Base-by-base conservation (phyloP, 192 early-diverging fungal species). In the Coemansia sp. region DNA sequence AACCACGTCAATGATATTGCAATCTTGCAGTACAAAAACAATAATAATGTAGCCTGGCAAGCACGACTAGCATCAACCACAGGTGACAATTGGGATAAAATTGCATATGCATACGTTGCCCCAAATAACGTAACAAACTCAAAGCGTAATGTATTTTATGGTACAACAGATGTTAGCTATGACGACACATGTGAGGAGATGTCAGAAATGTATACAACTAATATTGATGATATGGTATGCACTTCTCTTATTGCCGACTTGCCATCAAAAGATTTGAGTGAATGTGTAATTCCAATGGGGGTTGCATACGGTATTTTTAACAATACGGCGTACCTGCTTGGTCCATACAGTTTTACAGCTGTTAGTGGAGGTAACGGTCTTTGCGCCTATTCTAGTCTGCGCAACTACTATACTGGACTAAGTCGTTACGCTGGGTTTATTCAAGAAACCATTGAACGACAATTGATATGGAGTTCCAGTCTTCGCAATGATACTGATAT, bases 291-390 rank as follows among this genome's bases (percentile, higher is more conserved):
- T 11, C 55, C 55, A 11, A 43, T 22, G 37, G 56, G 37, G 11
- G 8, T 32, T 10, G 17, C 37, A 14, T 58, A 43, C 22, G 39
- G 56, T 15, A 43, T 43, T 21, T 2, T 27, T 19, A 47, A 47
- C 32, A 38, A 23, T 9, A 35, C 32, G 0, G 48, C 50, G 11
- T 73, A 63, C 23, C 38, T 52, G 5, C 38, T 64, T 22, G 71
- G 71, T 1, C 14, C 65, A 2, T 60, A 66, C 14, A 73, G 65
- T 39, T 61, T 67, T n/a, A 56, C 58, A 0, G 60, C 50, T 0
- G 14, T 73, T 6, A 22, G 59, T 11, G 24, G 39, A 17, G 70
- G 65, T 17, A 43, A 48, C 14, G 19, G 38, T 38, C 43, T 73
- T 17, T 73, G 71, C 56, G 29, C 27, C 38, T 32, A 45, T 19